Evolutionary conservation across 2,329 filamentous ascomycete genomes (phyloP).

Genomic region (Nannizziopsis arthrosporioides): DNA sequence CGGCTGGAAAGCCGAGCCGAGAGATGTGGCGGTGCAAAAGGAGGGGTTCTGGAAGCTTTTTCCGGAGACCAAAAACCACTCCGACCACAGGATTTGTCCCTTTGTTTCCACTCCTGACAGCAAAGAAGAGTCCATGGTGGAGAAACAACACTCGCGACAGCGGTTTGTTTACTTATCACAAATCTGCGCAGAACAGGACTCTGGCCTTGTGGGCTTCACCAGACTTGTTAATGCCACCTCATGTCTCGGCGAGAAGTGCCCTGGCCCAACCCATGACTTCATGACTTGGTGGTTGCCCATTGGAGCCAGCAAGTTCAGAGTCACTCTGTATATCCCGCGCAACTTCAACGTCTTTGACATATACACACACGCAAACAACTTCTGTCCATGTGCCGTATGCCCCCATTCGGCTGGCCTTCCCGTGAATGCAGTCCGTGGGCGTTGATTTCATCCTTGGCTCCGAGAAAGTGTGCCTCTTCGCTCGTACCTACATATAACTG

Average conservation of each 20-base stretch:
- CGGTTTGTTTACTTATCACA: too few species aligned
- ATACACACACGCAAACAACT: background rate
- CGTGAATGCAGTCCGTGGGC: background rate
- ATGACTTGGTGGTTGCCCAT: background rate
- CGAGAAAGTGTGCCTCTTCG: too few species aligned
- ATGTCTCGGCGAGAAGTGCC: background rate
- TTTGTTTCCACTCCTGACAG: too few species aligned
- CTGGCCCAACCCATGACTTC: background rate
- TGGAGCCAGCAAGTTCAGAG: background rate
- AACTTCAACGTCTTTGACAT: background rate
- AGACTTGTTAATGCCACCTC: too few species aligned
- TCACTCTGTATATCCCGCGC: too few species aligned
- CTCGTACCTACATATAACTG: background rate
- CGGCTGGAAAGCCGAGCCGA: background rate
- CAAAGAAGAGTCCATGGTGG: too few species aligned
- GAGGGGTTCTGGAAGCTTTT: background rate
- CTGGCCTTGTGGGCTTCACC: too few species aligned
- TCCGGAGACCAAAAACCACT: too few species aligned
- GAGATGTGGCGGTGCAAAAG: background rate
- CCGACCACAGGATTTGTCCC: too few species aligned
- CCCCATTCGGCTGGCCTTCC: background rate
- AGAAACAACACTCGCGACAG: too few species aligned
- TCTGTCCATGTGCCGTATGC: constrained; percentile 4
- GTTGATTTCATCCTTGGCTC: background rate
- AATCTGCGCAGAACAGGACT: too few species aligned